Percentiles rank a stretch among this genome's conserved stretches.
Conservation (phyloP, 768 basidiomycete genomes). For the Mycena olivaceomarginata region DNA sequence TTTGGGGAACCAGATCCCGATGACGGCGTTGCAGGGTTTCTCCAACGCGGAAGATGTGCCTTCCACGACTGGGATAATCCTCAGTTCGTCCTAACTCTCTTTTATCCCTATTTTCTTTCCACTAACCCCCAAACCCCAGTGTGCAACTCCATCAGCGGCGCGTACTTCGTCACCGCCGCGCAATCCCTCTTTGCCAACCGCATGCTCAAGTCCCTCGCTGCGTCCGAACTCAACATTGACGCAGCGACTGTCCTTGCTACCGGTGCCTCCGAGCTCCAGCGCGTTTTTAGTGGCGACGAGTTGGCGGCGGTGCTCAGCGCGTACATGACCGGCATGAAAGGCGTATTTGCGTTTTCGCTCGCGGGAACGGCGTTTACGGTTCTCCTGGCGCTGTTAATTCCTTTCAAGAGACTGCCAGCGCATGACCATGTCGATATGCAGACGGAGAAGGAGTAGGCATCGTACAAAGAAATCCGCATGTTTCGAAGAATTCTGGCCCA, state of each 20-base stretch:
- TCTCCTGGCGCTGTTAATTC: slow-evolving; percentile 5
- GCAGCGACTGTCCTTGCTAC: slow-evolving; percentile 6
- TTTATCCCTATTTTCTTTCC: background rate
- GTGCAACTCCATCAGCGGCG: slow-evolving; percentile 6
- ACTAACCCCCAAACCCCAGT: background rate
- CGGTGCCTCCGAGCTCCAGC: slow-evolving; percentile 12
- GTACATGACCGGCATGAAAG: slow-evolving; percentile 14
- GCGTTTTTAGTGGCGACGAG: slow-evolving; percentile 7
- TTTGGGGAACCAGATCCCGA: slow-evolving; percentile 12
- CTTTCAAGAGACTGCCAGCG: background rate
- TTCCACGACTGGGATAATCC: background rate
- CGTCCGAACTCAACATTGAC: background rate
- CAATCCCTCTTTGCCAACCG: slow-evolving; percentile 21
- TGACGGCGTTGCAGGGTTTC: slow-evolving; percentile 16
- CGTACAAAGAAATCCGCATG: no score
- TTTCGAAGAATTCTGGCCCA: no score
- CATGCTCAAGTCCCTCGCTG: background rate
- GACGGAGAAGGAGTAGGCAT: slow-evolving; percentile 3
- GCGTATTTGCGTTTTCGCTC: slow-evolving; percentile 8
- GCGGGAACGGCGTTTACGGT: slow-evolving; percentile 11
- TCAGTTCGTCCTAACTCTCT: background rate
- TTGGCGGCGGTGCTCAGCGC: slow-evolving; percentile 1
- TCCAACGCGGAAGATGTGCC: slow-evolving; percentile 9
- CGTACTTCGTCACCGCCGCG: slow-evolving; percentile 18
- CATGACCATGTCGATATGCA: background rate